phyloP scores from a whole-genome alignment of 371 early-diverging fungal genomes.

The Chytridium lagenaria region DNA sequence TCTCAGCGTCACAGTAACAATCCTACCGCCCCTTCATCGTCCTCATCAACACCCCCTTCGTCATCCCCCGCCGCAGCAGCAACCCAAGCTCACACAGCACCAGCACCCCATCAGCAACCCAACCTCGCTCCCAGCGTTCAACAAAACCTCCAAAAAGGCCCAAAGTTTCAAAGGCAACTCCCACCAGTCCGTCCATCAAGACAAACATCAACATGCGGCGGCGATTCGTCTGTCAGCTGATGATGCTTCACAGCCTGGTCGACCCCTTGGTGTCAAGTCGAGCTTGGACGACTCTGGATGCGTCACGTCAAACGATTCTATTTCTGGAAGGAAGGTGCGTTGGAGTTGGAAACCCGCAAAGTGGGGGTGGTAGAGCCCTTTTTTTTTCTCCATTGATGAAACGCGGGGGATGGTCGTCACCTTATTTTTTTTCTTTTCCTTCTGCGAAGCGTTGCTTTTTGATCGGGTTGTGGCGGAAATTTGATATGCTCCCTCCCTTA shows the following conservation, averaged over 20 bases:
- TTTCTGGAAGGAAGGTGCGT: slow-evolving; percentile 14
- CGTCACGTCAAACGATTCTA: slow-evolving; percentile 39
- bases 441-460: not conserved
- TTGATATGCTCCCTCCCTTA: too few relatives aligned
- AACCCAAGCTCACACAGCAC: slow-evolving; percentile 28
- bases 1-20: too few relatives aligned
- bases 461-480: too few relatives aligned
- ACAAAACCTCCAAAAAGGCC: slow-evolving; percentile 29
- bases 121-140: slow-evolving; percentile 33
- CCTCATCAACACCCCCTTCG: too few relatives aligned
- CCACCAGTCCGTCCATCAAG: not conserved
- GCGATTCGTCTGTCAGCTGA: slow-evolving; percentile 1
- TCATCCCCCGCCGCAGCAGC: not conserved
- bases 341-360: slow-evolving; percentile 19
- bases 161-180: slow-evolving; percentile 21
- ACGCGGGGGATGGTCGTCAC: too few relatives aligned
- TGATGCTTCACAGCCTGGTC: slow-evolving; percentile 21
- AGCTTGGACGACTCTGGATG: slow-evolving; percentile 43
- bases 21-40: not conserved
- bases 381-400: not conserved
- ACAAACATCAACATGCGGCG: not conserved
- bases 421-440: not conserved
- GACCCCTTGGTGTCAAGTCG: slow-evolving; percentile 42
- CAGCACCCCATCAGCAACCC: not conserved
- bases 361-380: slow-evolving; percentile 18